A percentile compares a stretch with the other conserved stretches of the same genome.
Evolutionary conservation across 768 basidiomycete species (phyloP).

Genomic region (Lentinula sp.): DNA sequence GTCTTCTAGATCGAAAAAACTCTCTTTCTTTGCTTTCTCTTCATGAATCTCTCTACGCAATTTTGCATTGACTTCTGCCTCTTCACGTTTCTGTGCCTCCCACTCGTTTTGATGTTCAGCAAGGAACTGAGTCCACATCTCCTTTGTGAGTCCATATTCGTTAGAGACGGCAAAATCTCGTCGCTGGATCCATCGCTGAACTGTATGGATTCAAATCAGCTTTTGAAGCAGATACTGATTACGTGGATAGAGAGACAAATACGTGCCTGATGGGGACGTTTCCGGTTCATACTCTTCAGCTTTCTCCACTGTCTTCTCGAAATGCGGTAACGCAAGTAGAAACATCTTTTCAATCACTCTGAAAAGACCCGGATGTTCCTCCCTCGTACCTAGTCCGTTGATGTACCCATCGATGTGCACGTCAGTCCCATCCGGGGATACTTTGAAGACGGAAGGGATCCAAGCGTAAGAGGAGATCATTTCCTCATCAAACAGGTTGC

Average conservation of each 20-base stretch:
- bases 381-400: constrained; percentile 13
- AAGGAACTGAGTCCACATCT: neutral
- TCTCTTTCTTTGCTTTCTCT: neutral
- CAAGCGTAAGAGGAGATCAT: constrained; percentile 9
- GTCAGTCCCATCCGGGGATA: constrained; percentile 9
- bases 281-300: neutral
- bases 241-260: no score
- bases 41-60: neutral
- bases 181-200: neutral
- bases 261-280: neutral
- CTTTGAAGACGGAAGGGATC: constrained; percentile 12
- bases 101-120: neutral
- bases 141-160: neutral
- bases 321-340: constrained; percentile 9
- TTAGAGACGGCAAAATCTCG: neutral
- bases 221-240: no score
- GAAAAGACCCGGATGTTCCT: constrained; percentile 7
- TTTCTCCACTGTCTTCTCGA: constrained; percentile 6
- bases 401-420: constrained; percentile 13
- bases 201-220: neutral
- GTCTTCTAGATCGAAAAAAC: neutral
- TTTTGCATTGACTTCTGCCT: neutral
- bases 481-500: neutral
- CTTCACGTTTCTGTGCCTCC: neutral
- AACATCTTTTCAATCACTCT: constrained; percentile 12